Evolutionary conservation across 495 filamentous ascomycete species (phyloP).

Genomic region (Xylaria venustula): DNA sequence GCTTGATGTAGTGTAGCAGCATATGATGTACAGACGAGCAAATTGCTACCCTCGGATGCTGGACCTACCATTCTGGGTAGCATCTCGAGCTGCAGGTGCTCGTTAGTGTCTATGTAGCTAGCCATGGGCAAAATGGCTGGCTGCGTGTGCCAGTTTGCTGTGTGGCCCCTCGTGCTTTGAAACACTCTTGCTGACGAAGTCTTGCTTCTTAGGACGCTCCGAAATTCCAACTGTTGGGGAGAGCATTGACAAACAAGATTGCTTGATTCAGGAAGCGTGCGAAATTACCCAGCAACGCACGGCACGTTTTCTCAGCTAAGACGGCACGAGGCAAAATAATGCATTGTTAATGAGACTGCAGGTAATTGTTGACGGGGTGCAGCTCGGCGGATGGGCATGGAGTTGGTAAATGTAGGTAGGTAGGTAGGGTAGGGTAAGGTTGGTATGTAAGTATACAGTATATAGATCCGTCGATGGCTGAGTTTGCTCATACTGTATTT

Average conservation of each 20-base stretch:
- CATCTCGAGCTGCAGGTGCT: constrained; percentile 7
- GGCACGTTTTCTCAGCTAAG: background rate
- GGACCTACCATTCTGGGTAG: constrained; percentile 7
- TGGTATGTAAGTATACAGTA: background rate
- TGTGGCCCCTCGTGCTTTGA: background rate
- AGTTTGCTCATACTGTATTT: background rate
- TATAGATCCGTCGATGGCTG: background rate
- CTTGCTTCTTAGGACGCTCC: background rate
- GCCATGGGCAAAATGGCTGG: constrained; percentile 5
- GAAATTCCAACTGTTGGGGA: constrained; percentile 1
- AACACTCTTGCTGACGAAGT: constrained; percentile 9
- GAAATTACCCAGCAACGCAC: background rate
- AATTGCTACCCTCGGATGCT: constrained; percentile 3
- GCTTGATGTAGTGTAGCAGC: constrained; percentile 5
- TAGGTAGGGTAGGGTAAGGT: background rate
- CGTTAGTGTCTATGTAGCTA: constrained; percentile 1
- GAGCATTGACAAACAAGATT: constrained; percentile 10
- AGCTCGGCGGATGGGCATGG: background rate
- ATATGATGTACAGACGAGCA: constrained; percentile 9
- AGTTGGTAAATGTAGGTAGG: no score
- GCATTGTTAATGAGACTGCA: background rate
- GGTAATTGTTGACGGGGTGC: constrained; percentile 1
- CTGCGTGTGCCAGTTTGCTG: background rate
- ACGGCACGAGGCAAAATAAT: background rate
- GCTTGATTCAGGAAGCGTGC: background rate